phyloP scores from a whole-genome alignment of 2,329 filamentous ascomycete genomes.

The Fusarium staphyleae region DNA sequence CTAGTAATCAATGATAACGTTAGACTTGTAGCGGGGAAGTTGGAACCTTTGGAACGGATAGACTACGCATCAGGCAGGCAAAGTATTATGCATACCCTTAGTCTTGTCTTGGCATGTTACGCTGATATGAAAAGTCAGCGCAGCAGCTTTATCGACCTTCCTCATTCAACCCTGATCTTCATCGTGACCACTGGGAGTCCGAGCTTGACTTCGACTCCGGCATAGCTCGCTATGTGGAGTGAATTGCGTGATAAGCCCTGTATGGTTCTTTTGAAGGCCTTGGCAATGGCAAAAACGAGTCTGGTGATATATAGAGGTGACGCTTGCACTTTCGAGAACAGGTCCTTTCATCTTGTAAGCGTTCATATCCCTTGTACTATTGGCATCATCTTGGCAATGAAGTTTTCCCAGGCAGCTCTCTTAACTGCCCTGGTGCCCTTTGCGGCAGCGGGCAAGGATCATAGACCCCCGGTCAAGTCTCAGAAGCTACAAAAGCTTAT shows the following conservation, averaged over 20 bases:
- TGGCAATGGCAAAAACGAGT: background rate
- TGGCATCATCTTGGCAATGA: constrained; percentile 20
- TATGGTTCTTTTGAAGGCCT: background rate
- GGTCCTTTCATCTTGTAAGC: no score
- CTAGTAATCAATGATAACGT: background rate
- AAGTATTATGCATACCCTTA: constrained; percentile 28
- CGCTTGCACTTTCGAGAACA: no score
- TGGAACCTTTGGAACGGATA: constrained; percentile 3
- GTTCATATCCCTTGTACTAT: background rate
- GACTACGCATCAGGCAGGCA: constrained; percentile 34
- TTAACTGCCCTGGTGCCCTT: constrained; percentile 41
- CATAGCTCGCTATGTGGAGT: constrained; percentile 19
- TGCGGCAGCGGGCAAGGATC: constrained; percentile 29
- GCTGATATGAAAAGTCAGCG: constrained; percentile 11
- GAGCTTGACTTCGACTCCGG: constrained; percentile 18
- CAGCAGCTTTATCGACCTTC: constrained; percentile 23
- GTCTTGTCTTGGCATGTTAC: constrained; percentile 34
- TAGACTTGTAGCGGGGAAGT: background rate
- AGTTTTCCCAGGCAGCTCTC: constrained; percentile 26
- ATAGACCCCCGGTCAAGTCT: constrained; percentile 28
- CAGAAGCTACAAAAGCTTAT: constrained; percentile 37
- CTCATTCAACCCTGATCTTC: constrained; percentile 22
- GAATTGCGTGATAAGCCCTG: constrained; percentile 24
- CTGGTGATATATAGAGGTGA: constrained; percentile 1
- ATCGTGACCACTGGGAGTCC: background rate